phyloP scores from a whole-genome alignment of 257 asterid genomes.

The Gardenia jasminoides region DNA sequence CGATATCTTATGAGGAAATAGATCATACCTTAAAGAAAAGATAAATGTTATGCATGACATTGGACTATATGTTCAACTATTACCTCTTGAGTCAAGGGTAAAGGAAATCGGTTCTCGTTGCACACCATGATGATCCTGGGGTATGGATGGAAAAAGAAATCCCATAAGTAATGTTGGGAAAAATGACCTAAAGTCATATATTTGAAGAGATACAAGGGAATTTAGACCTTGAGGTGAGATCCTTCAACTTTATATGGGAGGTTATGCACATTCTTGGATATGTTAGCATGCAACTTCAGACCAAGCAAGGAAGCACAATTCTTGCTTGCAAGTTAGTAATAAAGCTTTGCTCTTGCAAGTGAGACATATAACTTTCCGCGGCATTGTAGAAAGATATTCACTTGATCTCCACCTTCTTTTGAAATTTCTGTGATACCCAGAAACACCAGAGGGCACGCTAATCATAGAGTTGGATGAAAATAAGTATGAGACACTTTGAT shows the following conservation, averaged over 20 bases:
- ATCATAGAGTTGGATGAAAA: neutral
- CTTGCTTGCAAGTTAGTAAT: conserved; percentile 31
- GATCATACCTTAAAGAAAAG: too few species aligned
- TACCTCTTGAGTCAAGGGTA: conserved; percentile 33
- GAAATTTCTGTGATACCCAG: conserved; percentile 22
- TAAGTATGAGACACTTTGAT: neutral
- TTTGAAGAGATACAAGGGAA: neutral
- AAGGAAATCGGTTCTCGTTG: neutral
- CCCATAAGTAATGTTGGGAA: neutral
- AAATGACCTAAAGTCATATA: neutral
- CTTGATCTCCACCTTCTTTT: too few species aligned
- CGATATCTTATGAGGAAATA: too few species aligned
- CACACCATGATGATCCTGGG: too few species aligned
- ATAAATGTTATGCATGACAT: too few species aligned
- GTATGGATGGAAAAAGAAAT: too few species aligned
- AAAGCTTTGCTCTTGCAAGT: conserved; percentile 25
- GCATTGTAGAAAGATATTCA: too few species aligned
- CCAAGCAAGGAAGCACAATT: conserved; percentile 31
- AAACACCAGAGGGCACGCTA: conserved; percentile 39
- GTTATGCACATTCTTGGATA: conserved; percentile 19
- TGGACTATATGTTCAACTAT: neutral
- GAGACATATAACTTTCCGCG: too few species aligned
- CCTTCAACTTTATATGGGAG: conserved; percentile 20
- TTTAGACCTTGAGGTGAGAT: conserved; percentile 34
- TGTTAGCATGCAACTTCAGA: conserved; percentile 23